Base-by-base conservation (phyloP, 2,329 filamentous ascomycete genomes). In the Alternaria brassicicola region DNA sequence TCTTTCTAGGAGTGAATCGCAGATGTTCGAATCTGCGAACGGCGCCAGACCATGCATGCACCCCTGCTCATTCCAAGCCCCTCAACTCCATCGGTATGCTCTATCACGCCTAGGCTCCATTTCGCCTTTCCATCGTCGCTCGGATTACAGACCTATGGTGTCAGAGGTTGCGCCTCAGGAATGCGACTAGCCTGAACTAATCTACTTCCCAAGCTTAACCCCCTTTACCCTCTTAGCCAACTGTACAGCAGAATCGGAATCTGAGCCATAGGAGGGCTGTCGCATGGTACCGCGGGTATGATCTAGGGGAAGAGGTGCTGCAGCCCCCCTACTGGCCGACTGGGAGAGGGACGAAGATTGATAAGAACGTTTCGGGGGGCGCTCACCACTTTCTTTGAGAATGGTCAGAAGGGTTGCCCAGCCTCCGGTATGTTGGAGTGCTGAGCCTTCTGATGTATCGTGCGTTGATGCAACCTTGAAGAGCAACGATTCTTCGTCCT, bases 381-480 rank as follows among this genome's bases (percentile, higher is more conserved):
- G 89, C 91, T 97, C 93, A 96, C 93, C 92, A 86, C 92, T 93
- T 87, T 93, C 91, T 88, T 95, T 88, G 81, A 98, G 86, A 78
- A 99, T 96, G 78, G 91, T 89, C 80, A 94, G 85, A 74, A 99
- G 85, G 59, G 92, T 98, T 78, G 93, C 91, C 95, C 95, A 99
- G 73, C 95, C 95, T 74, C 89, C 86, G 70, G 90, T 93, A 70
- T 92, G 89, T 79, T 93, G 87, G 68, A 99, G 85, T 75, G 95
- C 89, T 74, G 92, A 88, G 60, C 89, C 89, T 68, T 96, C 91
- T 61, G 89, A 86, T 56, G 91, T 85, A 78, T 96, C 91, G 74
- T 94, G 91, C 59, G 87, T 86, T 41, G 88, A 90, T 23, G 93
- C 94, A 52, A 96, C 90, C 69, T 89, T 90, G 81, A 91, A 96